Percentiles rank a stretch among this genome's conserved stretches.
Conservation (phyloP, 176 grass and related monocot species). For the Rhynchospora tenuis region DNA sequence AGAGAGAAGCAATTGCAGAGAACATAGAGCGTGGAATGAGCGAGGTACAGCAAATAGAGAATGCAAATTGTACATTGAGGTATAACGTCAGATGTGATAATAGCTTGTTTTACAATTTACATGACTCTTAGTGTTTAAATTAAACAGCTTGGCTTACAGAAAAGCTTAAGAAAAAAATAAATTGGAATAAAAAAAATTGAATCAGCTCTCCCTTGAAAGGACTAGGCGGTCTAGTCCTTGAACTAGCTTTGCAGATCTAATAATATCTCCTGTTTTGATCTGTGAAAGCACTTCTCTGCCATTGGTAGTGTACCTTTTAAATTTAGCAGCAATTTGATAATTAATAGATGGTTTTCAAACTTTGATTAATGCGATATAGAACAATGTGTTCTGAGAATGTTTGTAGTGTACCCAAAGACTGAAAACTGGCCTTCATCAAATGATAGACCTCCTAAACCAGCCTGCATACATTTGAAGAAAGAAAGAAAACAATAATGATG, state of each 20-base stretch:
- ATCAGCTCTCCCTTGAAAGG: constrained; percentile 62
- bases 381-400: constrained; percentile 8
- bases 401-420: constrained; percentile 65
- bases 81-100: background rate
- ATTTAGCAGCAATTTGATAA: background rate
- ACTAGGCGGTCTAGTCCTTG: constrained; percentile 75
- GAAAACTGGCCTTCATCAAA: constrained; percentile 99
- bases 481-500: background rate
- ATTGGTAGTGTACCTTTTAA: constrained; percentile 59
- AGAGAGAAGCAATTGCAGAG: background rate
- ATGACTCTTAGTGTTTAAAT: background rate
- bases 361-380: background rate
- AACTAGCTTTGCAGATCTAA: constrained; percentile 73
- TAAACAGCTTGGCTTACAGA: background rate
- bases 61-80: background rate
- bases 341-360: background rate
- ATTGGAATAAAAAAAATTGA: background rate
- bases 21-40: background rate
- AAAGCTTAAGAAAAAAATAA: constrained; percentile 27
- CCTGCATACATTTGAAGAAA: constrained; percentile 29
- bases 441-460: constrained; percentile 90
- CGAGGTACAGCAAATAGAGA: background rate
- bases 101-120: background rate
- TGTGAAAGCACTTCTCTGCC: constrained; percentile 79
- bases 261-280: constrained; percentile 83